Conservation (phyloP, 345 rosid species). For the Chamaenerion angustifolium region DNA sequence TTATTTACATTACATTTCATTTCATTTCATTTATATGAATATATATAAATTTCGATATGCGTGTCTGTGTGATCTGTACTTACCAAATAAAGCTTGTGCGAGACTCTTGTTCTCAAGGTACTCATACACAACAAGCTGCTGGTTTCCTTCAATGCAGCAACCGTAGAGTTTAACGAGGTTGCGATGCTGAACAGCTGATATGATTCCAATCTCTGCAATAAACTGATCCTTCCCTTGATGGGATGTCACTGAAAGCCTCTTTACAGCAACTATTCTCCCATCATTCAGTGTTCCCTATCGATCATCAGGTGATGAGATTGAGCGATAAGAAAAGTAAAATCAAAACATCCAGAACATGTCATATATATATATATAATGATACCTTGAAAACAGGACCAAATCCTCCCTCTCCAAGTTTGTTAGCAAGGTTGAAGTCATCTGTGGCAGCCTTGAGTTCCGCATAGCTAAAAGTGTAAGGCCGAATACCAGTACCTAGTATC, state of each 20-base stretch:
- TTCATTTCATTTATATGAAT: too few species aligned
- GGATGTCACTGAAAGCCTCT: constrained; percentile 52
- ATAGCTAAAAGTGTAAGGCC: constrained; percentile 50
- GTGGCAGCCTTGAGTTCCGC: constrained; percentile 52
- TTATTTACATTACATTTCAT: too few species aligned
- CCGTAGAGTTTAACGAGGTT: constrained; percentile 61
- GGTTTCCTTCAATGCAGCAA: constrained; percentile 46
- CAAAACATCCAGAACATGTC: too few species aligned
- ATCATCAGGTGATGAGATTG: too few species aligned
- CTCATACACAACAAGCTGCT: constrained; percentile 55
- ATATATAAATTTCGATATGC: too few species aligned
- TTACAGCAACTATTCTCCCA: constrained; percentile 55
- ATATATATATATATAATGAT: too few species aligned
- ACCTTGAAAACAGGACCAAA: constrained; percentile 52
- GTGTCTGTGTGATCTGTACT: not conserved
- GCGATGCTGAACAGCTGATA: constrained; percentile 43
- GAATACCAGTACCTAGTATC: constrained; percentile 34
- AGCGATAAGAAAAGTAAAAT: too few species aligned
- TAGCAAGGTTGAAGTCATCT: constrained; percentile 39
- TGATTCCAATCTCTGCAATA: constrained; percentile 62
- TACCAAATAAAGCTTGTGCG: constrained; percentile 59
- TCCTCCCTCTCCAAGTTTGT: constrained; percentile 86
- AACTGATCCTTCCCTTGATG: constrained; percentile 59
- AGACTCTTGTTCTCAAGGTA: constrained; percentile 57
- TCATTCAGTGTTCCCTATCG: constrained; percentile 30